Conservation (phyloP, 345 rosid species). For the Eucalyptus shirleyi region DNA sequence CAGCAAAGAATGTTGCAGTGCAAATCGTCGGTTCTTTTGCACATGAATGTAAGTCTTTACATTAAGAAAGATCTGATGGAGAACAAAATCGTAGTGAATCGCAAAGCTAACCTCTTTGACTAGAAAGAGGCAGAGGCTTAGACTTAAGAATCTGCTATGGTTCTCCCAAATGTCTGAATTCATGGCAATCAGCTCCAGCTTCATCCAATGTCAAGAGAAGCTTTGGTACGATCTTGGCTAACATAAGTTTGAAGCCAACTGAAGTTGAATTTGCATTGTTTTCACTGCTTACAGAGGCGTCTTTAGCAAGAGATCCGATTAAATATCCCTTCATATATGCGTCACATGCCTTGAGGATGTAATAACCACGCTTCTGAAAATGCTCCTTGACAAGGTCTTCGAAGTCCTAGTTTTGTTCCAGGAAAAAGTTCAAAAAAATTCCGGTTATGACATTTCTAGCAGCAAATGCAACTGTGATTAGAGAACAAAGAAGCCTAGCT, state of each 20-base stretch:
- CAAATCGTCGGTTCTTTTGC: background rate
- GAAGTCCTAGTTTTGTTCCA: conserved; percentile 41
- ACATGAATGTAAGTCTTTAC: background rate
- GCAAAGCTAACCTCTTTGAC: conserved; percentile 11
- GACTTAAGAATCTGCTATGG: background rate
- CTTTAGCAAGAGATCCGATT: conserved; percentile 78
- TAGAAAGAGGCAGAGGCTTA: background rate
- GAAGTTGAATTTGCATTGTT: conserved; percentile 53
- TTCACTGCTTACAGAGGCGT: conserved; percentile 37
- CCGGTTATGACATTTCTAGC: background rate
- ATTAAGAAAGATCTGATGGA: background rate
- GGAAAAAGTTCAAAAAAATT: background rate
- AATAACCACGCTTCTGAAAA: conserved; percentile 73
- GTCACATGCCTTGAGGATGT: conserved; percentile 87
- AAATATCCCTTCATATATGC: conserved; percentile 88
- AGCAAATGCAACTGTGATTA: background rate
- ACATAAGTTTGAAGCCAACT: conserved; percentile 90
- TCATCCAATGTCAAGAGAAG: conserved; percentile 49
- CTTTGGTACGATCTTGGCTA: conserved; percentile 78
- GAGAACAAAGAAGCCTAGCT: background rate
- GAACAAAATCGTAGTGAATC: background rate
- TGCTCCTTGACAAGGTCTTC: conserved; percentile 68
- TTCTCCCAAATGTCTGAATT: conserved; percentile 42
- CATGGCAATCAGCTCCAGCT: conserved; percentile 58
- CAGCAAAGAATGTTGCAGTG: background rate